Base-by-base conservation (phyloP, 2,329 filamentous ascomycete genomes). In the Calcarisporium arbuscula region DNA sequence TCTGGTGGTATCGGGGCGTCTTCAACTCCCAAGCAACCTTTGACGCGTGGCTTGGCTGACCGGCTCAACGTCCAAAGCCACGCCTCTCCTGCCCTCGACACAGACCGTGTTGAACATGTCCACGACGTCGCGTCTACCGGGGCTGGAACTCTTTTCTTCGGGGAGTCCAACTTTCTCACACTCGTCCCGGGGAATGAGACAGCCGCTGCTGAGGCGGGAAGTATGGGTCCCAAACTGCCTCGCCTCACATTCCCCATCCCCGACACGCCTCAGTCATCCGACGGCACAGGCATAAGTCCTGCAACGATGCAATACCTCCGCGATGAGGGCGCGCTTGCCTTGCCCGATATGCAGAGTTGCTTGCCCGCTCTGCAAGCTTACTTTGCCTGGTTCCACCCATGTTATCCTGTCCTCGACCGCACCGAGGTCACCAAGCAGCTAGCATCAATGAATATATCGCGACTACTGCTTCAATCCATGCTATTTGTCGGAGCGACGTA, bases 371-470 rank as follows among this genome's bases (percentile, higher is more conserved):
- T 75, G 1, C 53, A 62, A 14, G 70, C 70, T 0, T 77, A 74
- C 51, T 76, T 77, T 35, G 54, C 59, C 16, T 72, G 70, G 64
- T 75, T 74, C 34, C 72, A 77, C 41, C 70, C 72, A 0, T 69
- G 68, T 35, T 77, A 74, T 30, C 70, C 72, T 0, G 61, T 77
- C 10, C 43, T 77, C 1, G 68, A 75, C 42, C 61, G 68, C 5
- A 52, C 54, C 1, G 60, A 64, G 1, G 53, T 72, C 8, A 57
- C 62, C 35, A 48, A 53, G 3, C 51, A 53, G 3, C 62, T 70
- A 25, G 51, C 50, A 7, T 53, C 57, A 8, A 58, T 60, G 8
- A 60, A 53, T 2, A 54, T 74, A 3, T 72, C 72, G 4, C 66
- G 62, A 2, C 53, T 74, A 4, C 49, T 75, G 3, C 46, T 74